Evolutionary conservation across 352 stramenopile species (phyloP).

Genomic region (Phytophthora macrochlamydospora): DNA sequence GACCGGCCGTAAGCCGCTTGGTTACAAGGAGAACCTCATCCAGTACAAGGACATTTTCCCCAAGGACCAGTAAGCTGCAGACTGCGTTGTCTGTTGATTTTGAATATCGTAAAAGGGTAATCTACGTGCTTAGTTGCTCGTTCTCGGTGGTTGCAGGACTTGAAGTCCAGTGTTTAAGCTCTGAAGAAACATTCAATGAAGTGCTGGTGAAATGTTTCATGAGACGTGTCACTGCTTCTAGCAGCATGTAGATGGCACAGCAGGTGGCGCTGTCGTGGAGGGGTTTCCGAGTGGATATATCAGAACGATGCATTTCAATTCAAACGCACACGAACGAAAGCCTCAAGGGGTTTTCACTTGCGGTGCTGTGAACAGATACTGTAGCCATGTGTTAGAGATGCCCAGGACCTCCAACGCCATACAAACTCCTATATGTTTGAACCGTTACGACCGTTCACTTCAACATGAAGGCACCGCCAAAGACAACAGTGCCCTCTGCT

Average conservation of each 20-base stretch:
- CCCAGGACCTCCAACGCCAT: background rate
- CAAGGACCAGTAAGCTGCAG: constrained; percentile 11
- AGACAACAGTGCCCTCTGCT: background rate
- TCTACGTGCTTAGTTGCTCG: constrained; percentile 9
- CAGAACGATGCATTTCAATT: background rate
- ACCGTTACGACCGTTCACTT: background rate
- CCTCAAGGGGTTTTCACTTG: background rate
- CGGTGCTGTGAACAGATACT: background rate
- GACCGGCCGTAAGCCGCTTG: constrained; percentile 20
- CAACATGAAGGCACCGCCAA: background rate
- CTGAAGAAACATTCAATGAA: no score
- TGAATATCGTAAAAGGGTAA: constrained; percentile 13
- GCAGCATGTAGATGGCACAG: background rate
- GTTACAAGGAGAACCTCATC: constrained; percentile 18
- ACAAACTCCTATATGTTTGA: constrained; percentile 4
- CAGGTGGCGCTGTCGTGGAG: background rate
- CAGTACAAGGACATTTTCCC: constrained; percentile 25
- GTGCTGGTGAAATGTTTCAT: background rate
- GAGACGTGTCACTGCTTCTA: background rate
- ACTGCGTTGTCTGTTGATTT: constrained; percentile 4
- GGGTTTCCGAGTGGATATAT: background rate
- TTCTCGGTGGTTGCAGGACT: background rate
- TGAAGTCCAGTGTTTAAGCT: background rate
- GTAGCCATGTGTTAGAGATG: background rate
- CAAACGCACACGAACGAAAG: background rate